Percentiles rank a stretch among this genome's conserved stretches.
Conservation (phyloP, 177 flowering plant species). For the Telopea speciosissima region DNA sequence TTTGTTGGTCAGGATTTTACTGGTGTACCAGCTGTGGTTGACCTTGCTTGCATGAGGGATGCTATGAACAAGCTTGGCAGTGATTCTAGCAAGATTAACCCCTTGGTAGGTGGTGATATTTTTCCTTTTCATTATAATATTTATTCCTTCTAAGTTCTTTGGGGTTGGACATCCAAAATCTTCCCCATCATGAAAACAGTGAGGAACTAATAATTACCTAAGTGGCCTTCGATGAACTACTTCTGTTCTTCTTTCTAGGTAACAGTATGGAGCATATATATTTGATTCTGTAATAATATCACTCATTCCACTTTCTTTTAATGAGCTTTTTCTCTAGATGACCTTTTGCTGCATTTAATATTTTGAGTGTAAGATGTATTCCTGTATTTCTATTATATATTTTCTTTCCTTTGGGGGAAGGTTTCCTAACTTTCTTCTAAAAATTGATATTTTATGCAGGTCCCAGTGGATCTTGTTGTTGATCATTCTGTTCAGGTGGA, state of each 20-base stretch:
- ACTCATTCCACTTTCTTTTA: too few relatives aligned
- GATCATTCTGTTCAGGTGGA: slow-evolving; percentile 74
- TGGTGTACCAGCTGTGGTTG: slow-evolving; percentile 84
- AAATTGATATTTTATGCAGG: slow-evolving; percentile 29
- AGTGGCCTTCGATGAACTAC: neutral
- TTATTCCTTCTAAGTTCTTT: neutral
- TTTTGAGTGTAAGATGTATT: neutral
- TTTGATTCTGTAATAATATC: too few relatives aligned
- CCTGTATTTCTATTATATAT: neutral
- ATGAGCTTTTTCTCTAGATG: neutral
- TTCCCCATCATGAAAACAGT: neutral
- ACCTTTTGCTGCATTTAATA: too few relatives aligned
- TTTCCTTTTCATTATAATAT: too few relatives aligned
- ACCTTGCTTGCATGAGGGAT: slow-evolving; percentile 82
- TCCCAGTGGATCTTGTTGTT: slow-evolving; percentile 66
- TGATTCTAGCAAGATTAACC: slow-evolving; percentile 69
- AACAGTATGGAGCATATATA: too few relatives aligned
- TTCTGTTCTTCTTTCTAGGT: too few relatives aligned
- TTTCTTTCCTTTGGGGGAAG: neutral
- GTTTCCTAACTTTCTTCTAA: slow-evolving; percentile 1
- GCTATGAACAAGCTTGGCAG: slow-evolving; percentile 69
- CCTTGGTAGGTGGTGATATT: slow-evolving; percentile 39
- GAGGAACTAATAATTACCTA: too few relatives aligned
- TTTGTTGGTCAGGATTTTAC: slow-evolving; percentile 57
- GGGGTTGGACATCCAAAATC: neutral